Evolutionary conservation across 441 rosid species (phyloP).

Genomic region (Aleurites moluccanus): DNA sequence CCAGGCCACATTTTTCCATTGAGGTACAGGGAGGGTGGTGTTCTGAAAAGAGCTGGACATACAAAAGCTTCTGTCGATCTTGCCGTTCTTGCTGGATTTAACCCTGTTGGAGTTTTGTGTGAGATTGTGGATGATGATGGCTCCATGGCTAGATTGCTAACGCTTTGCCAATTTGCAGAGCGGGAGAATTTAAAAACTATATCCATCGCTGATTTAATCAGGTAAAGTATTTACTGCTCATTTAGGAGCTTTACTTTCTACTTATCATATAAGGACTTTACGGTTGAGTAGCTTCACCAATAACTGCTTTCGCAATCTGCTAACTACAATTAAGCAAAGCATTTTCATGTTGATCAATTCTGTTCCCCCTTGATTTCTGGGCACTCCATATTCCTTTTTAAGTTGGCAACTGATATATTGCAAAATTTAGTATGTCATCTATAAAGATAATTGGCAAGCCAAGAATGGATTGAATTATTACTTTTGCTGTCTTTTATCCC

Average conservation of each 20-base stretch:
- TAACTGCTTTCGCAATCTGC: background rate
- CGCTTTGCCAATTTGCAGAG: slow-evolving; percentile 67
- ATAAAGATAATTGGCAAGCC: background rate
- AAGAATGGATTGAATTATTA: background rate
- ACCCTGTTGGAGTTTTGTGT: slow-evolving; percentile 76
- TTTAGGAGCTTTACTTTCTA: slow-evolving; percentile 12
- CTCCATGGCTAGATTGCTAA: slow-evolving; percentile 80
- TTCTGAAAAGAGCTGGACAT: slow-evolving; percentile 94
- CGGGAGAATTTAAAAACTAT: slow-evolving; percentile 68
- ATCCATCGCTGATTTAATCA: slow-evolving; percentile 88
- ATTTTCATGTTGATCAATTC: background rate
- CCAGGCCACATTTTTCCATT: slow-evolving; percentile 95
- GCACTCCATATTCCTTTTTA: background rate
- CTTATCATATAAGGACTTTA: background rate
- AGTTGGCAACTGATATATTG: background rate
- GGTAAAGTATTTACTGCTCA: slow-evolving; percentile 37
- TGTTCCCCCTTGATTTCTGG: background rate
- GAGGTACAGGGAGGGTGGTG: slow-evolving; percentile 88
- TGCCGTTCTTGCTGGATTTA: slow-evolving; percentile 77
- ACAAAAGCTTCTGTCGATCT: slow-evolving; percentile 98
- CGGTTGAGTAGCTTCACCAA: slow-evolving; percentile 3
- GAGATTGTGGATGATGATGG: slow-evolving; percentile 90
- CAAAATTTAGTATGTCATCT: background rate
- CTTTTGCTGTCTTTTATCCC: background rate
- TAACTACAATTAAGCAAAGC: too few species aligned